Conservation (phyloP, 208 protist genomes). For the Leishmania arabica region DNA sequence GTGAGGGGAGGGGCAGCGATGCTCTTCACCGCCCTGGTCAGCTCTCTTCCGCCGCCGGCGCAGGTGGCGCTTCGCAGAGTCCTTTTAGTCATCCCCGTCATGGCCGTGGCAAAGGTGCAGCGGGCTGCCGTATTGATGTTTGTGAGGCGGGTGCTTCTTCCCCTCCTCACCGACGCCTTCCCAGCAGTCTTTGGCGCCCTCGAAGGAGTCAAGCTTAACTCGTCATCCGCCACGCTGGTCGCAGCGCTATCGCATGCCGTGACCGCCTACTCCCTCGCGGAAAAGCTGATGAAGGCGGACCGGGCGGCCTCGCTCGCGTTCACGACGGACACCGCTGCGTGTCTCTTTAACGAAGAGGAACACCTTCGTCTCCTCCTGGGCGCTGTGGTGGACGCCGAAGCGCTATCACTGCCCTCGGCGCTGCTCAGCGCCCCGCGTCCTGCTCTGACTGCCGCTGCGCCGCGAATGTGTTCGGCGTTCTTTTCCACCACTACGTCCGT, state of each 20-base stretch:
- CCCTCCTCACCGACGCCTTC: constrained; percentile 6
- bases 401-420: background rate
- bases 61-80: constrained; percentile 12
- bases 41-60: constrained; percentile 15
- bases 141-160: constrained; percentile 7
- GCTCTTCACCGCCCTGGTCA: constrained; percentile 25
- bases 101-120: constrained; percentile 4
- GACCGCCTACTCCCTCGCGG: background rate
- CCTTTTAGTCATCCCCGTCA: constrained; percentile 8
- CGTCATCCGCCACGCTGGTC: constrained; percentile 4
- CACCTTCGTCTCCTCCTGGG: background rate
- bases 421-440: background rate
- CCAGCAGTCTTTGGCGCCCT: background rate
- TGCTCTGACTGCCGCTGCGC: background rate
- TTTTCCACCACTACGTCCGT: constrained; percentile 23
- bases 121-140: background rate
- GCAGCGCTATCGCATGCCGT: background rate
- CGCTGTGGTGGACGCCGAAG: background rate
- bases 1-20: constrained; percentile 25
- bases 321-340: background rate
- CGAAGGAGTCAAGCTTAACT: background rate
- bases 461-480: constrained; percentile 5
- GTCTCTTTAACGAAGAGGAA: constrained; percentile 3
- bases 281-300: constrained; percentile 5
- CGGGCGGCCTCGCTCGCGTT: background rate